A percentile compares a stretch with the other conserved stretches of the same genome.
Conservation (phyloP, 1,139 yeast species). For the Pichia sp. region DNA sequence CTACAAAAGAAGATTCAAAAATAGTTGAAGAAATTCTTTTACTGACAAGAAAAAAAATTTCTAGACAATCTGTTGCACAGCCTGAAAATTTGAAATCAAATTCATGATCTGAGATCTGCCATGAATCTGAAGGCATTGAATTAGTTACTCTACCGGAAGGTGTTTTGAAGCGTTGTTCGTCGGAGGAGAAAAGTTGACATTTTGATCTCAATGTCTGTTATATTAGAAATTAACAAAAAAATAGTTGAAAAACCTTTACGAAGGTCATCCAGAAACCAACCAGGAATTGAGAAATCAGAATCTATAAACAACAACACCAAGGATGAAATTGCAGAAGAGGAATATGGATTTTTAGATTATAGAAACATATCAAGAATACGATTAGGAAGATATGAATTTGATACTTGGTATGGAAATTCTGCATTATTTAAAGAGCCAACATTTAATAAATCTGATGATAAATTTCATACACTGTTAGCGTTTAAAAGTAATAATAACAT, state of each 20-base stretch:
- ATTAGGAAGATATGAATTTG: conserved; percentile 58
- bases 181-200: background rate
- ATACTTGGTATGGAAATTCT: conserved; percentile 83
- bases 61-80: conserved; percentile 8
- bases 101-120: background rate
- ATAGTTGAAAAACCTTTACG: background rate
- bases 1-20: background rate
- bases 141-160: background rate
- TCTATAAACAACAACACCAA: background rate
- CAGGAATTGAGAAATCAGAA: background rate
- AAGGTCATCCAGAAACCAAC: conserved; percentile 2
- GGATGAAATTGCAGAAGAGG: conserved; percentile 24
- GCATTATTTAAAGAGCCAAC: conserved; percentile 47
- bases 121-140: background rate
- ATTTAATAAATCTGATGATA: background rate
- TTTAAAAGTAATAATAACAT: conserved; percentile 7
- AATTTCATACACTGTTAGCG: conserved; percentile 1
- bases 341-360: conserved; percentile 53
- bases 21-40: conserved; percentile 1
- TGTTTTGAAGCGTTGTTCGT: background rate
- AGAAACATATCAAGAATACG: conserved; percentile 61
- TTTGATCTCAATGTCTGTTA: background rate
- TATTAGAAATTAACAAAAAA: background rate
- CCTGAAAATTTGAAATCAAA: conserved; percentile 2
- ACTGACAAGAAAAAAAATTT: background rate